These are phyloP conservation scores for Capronia epimyces DNA, from an alignment of 2,329 filamentous ascomycete genomes.

Conservation along the genomic window DNA sequence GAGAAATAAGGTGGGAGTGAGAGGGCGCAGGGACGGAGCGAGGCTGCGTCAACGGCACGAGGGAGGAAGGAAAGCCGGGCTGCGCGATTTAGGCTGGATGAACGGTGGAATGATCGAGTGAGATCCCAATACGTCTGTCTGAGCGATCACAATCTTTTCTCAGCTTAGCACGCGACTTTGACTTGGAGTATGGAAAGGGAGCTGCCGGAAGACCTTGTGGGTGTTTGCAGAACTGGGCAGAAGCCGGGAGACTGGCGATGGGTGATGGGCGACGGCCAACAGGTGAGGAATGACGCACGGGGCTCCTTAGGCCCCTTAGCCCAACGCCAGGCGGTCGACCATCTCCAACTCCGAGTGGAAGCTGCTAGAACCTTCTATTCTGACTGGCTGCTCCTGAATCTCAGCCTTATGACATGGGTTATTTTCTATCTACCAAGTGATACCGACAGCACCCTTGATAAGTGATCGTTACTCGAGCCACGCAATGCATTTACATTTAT, in stretches of 20 bases:
- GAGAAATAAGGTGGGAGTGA: slow-evolving; percentile 14
- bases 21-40: slow-evolving; percentile 1
- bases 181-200: slow-evolving; percentile 3
- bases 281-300: slow-evolving; percentile 10
- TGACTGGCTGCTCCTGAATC: not conserved
- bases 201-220: not conserved
- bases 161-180: not conserved
- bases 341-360: slow-evolving; percentile 5
- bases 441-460: too few relatives aligned
- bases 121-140: slow-evolving; percentile 8
- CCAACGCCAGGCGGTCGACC: not conserved
- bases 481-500: not conserved
- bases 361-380: slow-evolving; percentile 13
- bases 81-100: slow-evolving; percentile 22
- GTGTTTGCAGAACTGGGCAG: not conserved
- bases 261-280: too few relatives aligned
- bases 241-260: not conserved
- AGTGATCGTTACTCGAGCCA: not conserved
- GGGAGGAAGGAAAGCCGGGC: not conserved
- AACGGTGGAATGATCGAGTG: slow-evolving; percentile 22
- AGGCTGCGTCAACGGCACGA: slow-evolving; percentile 11
- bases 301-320: too few relatives aligned
- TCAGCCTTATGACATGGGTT: slow-evolving; percentile 2
- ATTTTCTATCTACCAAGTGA: too few relatives aligned
- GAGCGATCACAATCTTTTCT: not conserved